Evolutionary conservation across 306 rosid genomes (phyloP).

Genomic region (Malus sieversii): DNA sequence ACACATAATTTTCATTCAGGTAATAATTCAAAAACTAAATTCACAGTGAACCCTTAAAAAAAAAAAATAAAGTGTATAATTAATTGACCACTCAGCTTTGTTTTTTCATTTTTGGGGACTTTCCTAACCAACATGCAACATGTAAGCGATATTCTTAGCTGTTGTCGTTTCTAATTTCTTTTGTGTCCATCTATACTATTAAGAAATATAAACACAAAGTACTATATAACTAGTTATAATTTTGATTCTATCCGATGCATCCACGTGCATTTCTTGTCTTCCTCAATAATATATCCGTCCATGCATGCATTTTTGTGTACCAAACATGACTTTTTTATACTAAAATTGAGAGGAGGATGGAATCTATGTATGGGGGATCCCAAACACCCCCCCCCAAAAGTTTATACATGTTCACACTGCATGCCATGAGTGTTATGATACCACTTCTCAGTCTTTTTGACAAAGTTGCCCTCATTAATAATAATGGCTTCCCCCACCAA

Average conservation of each 20-base stretch:
- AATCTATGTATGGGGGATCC: not conserved
- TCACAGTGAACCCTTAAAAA: not conserved
- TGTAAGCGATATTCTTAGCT: not conserved
- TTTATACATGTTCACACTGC: not conserved
- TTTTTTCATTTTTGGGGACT: not conserved
- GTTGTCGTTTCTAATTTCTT: too few species aligned
- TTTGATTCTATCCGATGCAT: too few species aligned
- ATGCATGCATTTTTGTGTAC: too few species aligned
- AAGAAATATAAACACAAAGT: too few species aligned
- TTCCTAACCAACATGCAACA: not conserved
- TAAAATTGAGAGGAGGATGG: too few species aligned
- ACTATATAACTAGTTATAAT: too few species aligned
- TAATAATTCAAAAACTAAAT: too few species aligned
- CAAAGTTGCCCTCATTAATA: not conserved
- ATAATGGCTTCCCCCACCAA: not conserved
- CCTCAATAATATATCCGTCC: too few species aligned
- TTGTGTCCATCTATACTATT: too few species aligned
- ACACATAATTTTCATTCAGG: rapidly evolving
- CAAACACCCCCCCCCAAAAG: not conserved
- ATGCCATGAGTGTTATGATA: not conserved
- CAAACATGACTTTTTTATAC: too few species aligned
- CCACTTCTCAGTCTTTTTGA: not conserved
- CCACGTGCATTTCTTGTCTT: not conserved
- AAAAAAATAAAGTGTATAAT: not conserved
- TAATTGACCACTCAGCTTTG: not conserved